These are phyloP conservation scores for Begonia masoniana DNA, from an alignment of 306 rosid species.

Conservation along the genomic window DNA sequence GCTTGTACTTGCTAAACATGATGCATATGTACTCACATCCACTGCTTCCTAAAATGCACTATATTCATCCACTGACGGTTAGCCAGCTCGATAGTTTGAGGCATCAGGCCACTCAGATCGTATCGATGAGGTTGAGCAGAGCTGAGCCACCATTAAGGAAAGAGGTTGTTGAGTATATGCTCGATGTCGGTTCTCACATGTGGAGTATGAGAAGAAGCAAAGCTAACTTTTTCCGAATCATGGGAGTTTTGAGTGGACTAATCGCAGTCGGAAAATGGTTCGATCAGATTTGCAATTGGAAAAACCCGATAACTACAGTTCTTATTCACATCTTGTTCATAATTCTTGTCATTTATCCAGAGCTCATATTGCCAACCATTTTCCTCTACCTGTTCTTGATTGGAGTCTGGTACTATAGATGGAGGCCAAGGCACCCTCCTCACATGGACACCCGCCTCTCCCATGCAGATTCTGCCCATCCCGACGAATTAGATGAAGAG, in stretches of 20 bases:
- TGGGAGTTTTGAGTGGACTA: slow-evolving; percentile 80
- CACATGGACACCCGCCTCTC: slow-evolving; percentile 99
- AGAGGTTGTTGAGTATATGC: slow-evolving; percentile 91
- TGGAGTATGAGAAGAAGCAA: slow-evolving; percentile 99
- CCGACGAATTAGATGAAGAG: slow-evolving; percentile 90
- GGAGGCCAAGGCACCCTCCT: slow-evolving; percentile 99
- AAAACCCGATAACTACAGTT: slow-evolving; percentile 84
- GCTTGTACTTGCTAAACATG: slow-evolving; percentile 88
- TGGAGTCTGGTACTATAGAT: slow-evolving; percentile 93
- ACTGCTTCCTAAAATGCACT: slow-evolving; percentile 91
- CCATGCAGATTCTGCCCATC: slow-evolving; percentile 75
- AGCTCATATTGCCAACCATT: slow-evolving; percentile 86
- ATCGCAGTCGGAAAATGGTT: slow-evolving; percentile 98
- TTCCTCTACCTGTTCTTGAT: slow-evolving; percentile 94
- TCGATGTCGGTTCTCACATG: slow-evolving; percentile 93
- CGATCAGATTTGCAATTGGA: slow-evolving; percentile 95
- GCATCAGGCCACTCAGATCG: slow-evolving; percentile 93
- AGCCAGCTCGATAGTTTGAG: slow-evolving; percentile 89
- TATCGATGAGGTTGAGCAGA: slow-evolving; percentile 69
- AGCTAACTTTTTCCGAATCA: slow-evolving; percentile 88
- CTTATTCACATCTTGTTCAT: slow-evolving; percentile 77
- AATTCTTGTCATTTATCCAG: slow-evolving; percentile 92
- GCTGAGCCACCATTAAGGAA: slow-evolving; percentile 90
- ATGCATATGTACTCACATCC: slow-evolving; percentile 97
- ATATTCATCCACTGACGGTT: slow-evolving; percentile 76